These are phyloP conservation scores for Mycena capillaripes DNA, from an alignment of 768 basidiomycete species.

Conservation along the genomic window DNA sequence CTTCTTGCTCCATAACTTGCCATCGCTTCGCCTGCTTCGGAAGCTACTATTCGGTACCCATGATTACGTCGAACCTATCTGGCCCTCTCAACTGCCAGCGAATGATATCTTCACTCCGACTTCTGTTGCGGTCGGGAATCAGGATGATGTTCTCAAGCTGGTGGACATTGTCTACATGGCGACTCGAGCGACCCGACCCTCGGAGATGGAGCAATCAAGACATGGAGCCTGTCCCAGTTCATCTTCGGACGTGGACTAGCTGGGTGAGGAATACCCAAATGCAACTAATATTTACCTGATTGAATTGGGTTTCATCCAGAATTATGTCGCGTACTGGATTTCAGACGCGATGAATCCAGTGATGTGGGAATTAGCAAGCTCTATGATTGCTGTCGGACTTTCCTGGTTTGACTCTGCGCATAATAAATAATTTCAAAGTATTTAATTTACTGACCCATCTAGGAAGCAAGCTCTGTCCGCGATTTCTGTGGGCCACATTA, in stretches of 20 bases:
- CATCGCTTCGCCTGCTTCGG: too few relatives aligned
- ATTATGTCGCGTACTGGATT: slow-evolving; percentile 75
- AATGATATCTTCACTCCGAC: too few relatives aligned
- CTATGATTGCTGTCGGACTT: slow-evolving; percentile 81
- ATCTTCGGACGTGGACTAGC: slow-evolving; percentile 75
- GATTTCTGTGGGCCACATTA: slow-evolving; percentile 78
- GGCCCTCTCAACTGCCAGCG: too few relatives aligned
- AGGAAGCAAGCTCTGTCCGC: slow-evolving; percentile 77
- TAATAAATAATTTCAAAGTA: neutral
- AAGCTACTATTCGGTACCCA: too few relatives aligned
- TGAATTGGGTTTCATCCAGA: slow-evolving; percentile 32
- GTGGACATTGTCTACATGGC: slow-evolving; percentile 55
- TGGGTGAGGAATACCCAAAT: slow-evolving; percentile 43
- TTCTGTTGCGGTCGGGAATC: too few relatives aligned
- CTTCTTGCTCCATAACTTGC: too few relatives aligned
- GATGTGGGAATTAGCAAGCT: slow-evolving; percentile 75
- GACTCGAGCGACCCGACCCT: slow-evolving; percentile 63
- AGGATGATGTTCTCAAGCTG: neutral
- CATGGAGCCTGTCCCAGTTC: slow-evolving; percentile 80
- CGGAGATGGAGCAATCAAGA: slow-evolving; percentile 79
- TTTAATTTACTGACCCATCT: neutral
- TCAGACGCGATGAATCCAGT: slow-evolving; percentile 58
- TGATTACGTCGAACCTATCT: too few relatives aligned
- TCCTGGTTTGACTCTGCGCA: slow-evolving; percentile 63
- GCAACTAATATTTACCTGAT: neutral